Evolutionary conservation across 805 yeast species (phyloP), one percentile per base, ranked within the genome.

Genomic region (Zygotorulaspora danielsina): DNA sequence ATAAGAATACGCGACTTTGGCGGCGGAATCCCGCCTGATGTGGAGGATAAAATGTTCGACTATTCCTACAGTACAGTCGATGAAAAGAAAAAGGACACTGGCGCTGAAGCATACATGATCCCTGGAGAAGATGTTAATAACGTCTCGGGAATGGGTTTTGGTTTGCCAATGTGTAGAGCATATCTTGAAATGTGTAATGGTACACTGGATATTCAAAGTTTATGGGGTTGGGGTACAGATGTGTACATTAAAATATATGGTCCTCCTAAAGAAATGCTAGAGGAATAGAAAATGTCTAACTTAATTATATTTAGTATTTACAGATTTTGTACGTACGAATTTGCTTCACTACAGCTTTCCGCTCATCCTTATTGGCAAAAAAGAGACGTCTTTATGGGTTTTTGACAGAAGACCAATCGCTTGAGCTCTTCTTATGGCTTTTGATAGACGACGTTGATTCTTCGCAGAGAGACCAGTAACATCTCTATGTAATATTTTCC

Each of bases 141-240:
- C 16, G 75, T 90, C 24, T 96, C 97, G 0, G 98, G 98, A 0
- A 84, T 93, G 84, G 97, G 97, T 0, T 90, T 87, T 57, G 98
- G 98, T 0, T 63, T 90, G 39, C 97, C 97, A 5, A 66, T 90
- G 46, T 84, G 89, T 44, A 67, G 77, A 50, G 82, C 86, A 0
- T 84, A 84, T 52, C 78, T 82, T 20, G 84, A 79, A 53, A 71
- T 81, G 56, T 82, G 84, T 57, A 82, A 81, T 29, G 93, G 93
- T 2, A 69, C 67, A 32, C 69, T 85, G 36, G 78, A 78, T 43
- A 67, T 85, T 19, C 87, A 84, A 57, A 77, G 82, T 34, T 71
- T 82, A 42, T 74, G 74, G 62, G 90, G 93, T 1, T 72, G 79
- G 71, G 95, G 95, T 3, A 82, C 90, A 0, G 88, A 81, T 50